phyloP scores from a whole-genome alignment of 139 green algal species.

The Haematococcus lacustris region DNA sequence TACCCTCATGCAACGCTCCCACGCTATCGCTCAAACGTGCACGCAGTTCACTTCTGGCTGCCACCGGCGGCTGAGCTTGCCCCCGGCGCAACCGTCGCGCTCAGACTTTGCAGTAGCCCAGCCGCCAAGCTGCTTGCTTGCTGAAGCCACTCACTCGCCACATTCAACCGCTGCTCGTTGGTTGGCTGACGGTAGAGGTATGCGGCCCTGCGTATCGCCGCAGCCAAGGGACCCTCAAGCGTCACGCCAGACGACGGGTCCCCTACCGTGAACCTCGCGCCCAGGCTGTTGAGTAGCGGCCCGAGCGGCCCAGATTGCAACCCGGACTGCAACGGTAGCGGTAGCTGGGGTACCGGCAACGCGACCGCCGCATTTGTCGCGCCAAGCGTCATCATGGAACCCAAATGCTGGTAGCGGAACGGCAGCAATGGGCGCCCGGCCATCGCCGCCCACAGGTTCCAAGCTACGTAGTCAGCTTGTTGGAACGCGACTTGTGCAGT shows the following conservation, averaged over 20 bases:
- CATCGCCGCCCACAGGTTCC: slow-evolving; percentile 95
- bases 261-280: slow-evolving; percentile 23
- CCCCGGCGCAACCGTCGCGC: too few species aligned
- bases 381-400: slow-evolving; percentile 93
- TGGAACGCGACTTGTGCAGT: slow-evolving; percentile 91
- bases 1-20: too few species aligned
- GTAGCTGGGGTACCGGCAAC: slow-evolving; percentile 51
- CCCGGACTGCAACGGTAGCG: slow-evolving; percentile 31
- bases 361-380: slow-evolving; percentile 65
- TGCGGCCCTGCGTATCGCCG: slow-evolving; percentile 63
- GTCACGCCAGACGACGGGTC: slow-evolving; percentile 38
- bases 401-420: slow-evolving; percentile 97
- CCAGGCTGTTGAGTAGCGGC: slow-evolving; percentile 37
- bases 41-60: too few species aligned
- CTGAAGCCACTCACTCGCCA: slow-evolving; percentile 54
- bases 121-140: too few species aligned
- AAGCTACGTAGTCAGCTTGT: slow-evolving; percentile 94
- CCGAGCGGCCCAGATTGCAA: slow-evolving; percentile 46
- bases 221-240: slow-evolving; percentile 76
- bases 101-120: too few species aligned
- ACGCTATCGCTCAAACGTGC: too few species aligned
- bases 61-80: too few species aligned
- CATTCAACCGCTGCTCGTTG: slow-evolving; percentile 69
- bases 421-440: slow-evolving; percentile 78
- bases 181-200: slow-evolving; percentile 93